Percentiles rank a stretch among this genome's conserved stretches.
Conservation (phyloP, 495 filamentous ascomycete species). For the Penicillium argentinense region DNA sequence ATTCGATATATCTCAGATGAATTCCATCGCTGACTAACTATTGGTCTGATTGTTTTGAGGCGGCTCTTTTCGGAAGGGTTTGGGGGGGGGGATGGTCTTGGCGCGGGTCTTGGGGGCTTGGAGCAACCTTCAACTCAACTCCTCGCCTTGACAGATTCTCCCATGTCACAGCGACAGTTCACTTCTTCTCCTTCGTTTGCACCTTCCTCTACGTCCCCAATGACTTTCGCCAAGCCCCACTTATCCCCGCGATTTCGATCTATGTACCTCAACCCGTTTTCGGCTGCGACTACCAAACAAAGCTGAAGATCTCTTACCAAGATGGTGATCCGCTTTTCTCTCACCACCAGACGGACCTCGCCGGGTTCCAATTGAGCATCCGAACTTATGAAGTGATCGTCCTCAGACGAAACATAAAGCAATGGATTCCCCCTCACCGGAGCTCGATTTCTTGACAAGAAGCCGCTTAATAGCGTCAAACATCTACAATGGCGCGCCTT, state of each 20-base stretch:
- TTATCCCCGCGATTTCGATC: background rate
- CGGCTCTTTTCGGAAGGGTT: no score
- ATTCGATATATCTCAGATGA: no score
- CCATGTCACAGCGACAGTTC: no score
- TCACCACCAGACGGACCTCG: background rate
- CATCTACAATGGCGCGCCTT: background rate
- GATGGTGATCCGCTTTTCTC: background rate
- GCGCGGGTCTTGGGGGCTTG: no score
- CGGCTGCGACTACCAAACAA: conserved; percentile 7
- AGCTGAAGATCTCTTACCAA: background rate
- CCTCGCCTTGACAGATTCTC: no score
- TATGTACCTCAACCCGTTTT: background rate
- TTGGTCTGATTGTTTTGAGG: no score
- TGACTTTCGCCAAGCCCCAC: background rate
- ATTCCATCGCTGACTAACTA: no score
- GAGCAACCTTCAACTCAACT: no score
- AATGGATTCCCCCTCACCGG: background rate
- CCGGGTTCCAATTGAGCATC: background rate
- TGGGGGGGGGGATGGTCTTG: no score
- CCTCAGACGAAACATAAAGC: background rate
- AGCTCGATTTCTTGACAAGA: background rate
- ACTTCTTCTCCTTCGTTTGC: background rate
- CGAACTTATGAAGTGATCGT: background rate
- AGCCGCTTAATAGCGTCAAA: background rate
- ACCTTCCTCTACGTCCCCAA: background rate